Evolutionary conservation across 176 grass and related monocot species (phyloP), one percentile per base, ranked within the genome.

Genomic region (Oryza brachyantha): DNA sequence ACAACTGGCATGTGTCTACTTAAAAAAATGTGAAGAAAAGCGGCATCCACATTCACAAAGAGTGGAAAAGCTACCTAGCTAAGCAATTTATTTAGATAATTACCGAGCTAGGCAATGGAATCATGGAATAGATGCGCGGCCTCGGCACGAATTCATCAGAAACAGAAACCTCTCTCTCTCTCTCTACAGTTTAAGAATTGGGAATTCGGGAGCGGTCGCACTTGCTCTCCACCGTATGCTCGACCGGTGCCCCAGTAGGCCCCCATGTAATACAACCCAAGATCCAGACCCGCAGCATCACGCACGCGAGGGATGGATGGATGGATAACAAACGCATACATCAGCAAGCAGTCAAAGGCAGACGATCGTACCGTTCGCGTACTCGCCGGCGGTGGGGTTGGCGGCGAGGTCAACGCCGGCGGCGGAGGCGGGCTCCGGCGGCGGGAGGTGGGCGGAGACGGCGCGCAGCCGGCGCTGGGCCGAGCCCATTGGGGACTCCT

Each of bases 301-400:
- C 60, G 2, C 8, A 9, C 6, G 12, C 12, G 31, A 32, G 4
- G 1, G 1, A 11, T 11, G 41, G 41, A 14, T 36, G 35, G 35
- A 36, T 36, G n/a, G n/a, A n/a, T n/a, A n/a, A n/a, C n/a, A 36
- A 36, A 36, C 6, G 10, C 19, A 50, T 13, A 39, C 39, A 41
- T 2, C 29, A 34, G 31, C 39, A 25, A 22, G 32, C 6, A 36
- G 35, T 41, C 76, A 67, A 54, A 27, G n/a, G 43, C 10, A 27
- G 43, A 29, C 59, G 9, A 41, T 12, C 39, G 63, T 81, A 97
- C 94, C 91, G 37, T 86, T 52, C 26, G 69, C 86, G 79, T 94
- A 97, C 83, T 97, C 91, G 26, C 82, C 87, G 72, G 88, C 81
- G 74, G 87, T 86, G 65, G 82, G 77, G 42, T 77, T 94, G n/a